These are phyloP conservation scores for Blastobotrys raffinosifermentans DNA, from an alignment of 1,139 yeast genomes.

Conservation along the genomic window DNA sequence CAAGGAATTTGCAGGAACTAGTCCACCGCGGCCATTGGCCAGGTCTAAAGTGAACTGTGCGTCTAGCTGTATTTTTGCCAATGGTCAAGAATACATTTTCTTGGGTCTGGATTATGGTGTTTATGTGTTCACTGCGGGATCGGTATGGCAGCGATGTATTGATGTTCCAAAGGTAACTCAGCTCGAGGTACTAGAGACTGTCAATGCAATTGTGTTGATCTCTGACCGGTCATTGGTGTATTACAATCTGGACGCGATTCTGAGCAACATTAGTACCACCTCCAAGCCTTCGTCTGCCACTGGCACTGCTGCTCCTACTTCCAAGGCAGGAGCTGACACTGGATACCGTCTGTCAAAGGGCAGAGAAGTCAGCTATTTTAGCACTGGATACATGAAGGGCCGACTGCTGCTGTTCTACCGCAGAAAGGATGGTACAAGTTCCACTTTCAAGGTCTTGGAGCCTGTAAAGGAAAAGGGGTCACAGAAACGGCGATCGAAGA, in stretches of 20 bases:
- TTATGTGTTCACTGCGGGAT: constrained; percentile 29
- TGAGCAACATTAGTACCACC: constrained; percentile 19
- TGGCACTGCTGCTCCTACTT: constrained; percentile 9
- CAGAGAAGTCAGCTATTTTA: constrained; percentile 48
- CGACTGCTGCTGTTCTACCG: constrained; percentile 48
- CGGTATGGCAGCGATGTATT: constrained; percentile 55
- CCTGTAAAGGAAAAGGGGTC: constrained; percentile 45
- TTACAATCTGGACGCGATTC: constrained; percentile 46
- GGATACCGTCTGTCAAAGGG: constrained; percentile 30
- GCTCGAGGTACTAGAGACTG: constrained; percentile 52
- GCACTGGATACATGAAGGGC: constrained; percentile 56
- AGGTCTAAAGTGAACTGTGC: constrained; percentile 32
- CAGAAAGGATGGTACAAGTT: constrained; percentile 27
- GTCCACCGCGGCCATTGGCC: constrained; percentile 28
- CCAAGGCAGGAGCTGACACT: constrained; percentile 7
- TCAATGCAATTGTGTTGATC: constrained; percentile 54
- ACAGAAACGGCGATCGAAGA: constrained; percentile 29
- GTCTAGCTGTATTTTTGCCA: constrained; percentile 32
- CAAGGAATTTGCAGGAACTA: constrained; percentile 10
- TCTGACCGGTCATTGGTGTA: constrained; percentile 56
- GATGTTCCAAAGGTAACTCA: constrained; percentile 52
- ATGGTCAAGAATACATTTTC: constrained; percentile 34
- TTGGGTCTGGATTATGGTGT: constrained; percentile 45
- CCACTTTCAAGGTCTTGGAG: constrained; percentile 34
- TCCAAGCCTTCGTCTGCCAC: constrained; percentile 9